Evolutionary conservation across 2,329 filamentous ascomycete species (phyloP).

Genomic region (Epicoccum nigrum): DNA sequence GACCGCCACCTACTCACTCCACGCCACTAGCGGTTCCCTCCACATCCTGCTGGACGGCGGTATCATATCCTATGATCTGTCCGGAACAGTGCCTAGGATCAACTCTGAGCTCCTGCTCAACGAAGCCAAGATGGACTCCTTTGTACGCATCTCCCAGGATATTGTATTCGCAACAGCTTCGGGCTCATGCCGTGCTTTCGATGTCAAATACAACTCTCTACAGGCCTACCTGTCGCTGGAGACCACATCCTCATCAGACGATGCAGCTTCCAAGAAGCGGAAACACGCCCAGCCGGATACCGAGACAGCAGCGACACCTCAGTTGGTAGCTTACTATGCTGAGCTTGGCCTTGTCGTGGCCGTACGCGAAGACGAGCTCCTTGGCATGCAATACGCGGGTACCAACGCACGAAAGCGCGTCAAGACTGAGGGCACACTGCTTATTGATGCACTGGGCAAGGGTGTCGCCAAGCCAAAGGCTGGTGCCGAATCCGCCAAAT

Average conservation of each 20-base stretch:
- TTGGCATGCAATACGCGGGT: constrained; percentile 65
- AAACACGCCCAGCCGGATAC: constrained; percentile 33
- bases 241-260: constrained; percentile 18
- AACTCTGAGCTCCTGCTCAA: constrained; percentile 59
- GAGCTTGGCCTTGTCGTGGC: constrained; percentile 71
- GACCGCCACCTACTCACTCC: constrained; percentile 58
- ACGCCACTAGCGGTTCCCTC: constrained; percentile 68
- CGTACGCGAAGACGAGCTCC: constrained; percentile 66
- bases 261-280: constrained; percentile 47
- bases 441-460: constrained; percentile 77
- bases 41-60: constrained; percentile 62
- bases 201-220: constrained; percentile 67
- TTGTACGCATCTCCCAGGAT: constrained; percentile 70
- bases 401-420: constrained; percentile 43
- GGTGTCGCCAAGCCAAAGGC: constrained; percentile 51
- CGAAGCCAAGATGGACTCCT: constrained; percentile 62
- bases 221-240: constrained; percentile 51
- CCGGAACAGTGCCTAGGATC: constrained; percentile 65
- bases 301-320: constrained; percentile 48
- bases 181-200: constrained; percentile 62
- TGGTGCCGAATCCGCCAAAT: constrained; percentile 27
- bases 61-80: constrained; percentile 69
- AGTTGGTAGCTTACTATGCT: constrained; percentile 60
- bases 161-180: constrained; percentile 68
- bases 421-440: constrained; percentile 58